Evolutionary conservation across 2,329 filamentous ascomycete genomes (phyloP), one percentile per base, ranked within the genome.

Genomic region (Fusarium buharicum): DNA sequence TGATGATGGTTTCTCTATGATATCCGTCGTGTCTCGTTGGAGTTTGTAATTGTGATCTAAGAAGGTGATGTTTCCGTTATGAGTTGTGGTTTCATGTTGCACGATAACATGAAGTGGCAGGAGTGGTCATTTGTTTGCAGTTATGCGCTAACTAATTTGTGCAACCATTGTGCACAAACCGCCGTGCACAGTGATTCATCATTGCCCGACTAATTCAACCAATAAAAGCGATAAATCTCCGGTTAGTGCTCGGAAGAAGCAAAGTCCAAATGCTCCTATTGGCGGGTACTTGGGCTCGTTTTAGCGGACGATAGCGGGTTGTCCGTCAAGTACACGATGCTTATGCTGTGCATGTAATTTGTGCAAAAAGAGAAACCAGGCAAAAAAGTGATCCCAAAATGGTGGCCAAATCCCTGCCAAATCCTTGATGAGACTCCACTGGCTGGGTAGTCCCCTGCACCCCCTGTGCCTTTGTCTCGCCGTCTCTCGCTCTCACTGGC

Each of bases 41-140:
- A 16, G 56, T 57, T 56, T 50, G 40, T 48, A 12, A 18, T 51
- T 58, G 39, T 28, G 44, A 45, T 18, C 24, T 54, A 31, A 54
- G 33, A 24, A 24, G 22, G 22, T 24, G 37, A 49, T 62, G 53
- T 49, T 63, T 63, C 53, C 52, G 53, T 55, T 45, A 41, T 55
- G 52, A 45, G 62, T 57, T 62, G 62, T 66, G 58, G 62, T 66
- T 65, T 65, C 62, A 62, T 47, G 37, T 66, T 65, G 45, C 45
- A 47, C 56, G 39, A 40, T 46, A 48, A 41, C 13, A 14, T 31
- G 30, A 14, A 31, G 30, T n/a, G 30, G 13, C 30, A n/a, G 13
- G 11, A 31, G 13, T 30, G 18, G 49, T 52, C 45, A 47, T 17
- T 40, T 40, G 43, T 27, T 37, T 39, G 40, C 16, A 43, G 13